Base-by-base conservation (phyloP, 2,329 filamentous ascomycete genomes). In the Cladosporium austrohemisphaericum region DNA sequence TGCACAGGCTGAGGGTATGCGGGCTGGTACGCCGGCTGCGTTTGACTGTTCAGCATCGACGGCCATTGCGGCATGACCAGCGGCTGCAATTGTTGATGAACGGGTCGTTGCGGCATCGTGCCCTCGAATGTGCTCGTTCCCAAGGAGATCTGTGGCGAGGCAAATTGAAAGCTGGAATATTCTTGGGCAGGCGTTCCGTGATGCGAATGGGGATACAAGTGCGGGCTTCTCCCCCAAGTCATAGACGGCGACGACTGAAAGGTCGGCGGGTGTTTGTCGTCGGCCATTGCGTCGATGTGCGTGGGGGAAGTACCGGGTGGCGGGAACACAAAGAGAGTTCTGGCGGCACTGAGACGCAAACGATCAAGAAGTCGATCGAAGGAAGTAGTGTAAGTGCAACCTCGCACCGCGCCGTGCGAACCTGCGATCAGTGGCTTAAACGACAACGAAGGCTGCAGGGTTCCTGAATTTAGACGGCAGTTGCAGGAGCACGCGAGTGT, bases 51-150 rank as follows among this genome's bases (percentile, higher is more conserved):
- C 65, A 92, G 73, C 78, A 90, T 85, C 66, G 87, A 92, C 6
- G 88, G 88, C 88, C 88, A 94, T 55, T 84, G 77, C 38, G 84
- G 83, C 73, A 87, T 86, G 59, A 88, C 83, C 56, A 91, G 72
- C 63, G 87, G 84, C 18, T 86, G 81, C 16, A 87, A 70, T 54
- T 80, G 79, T 52, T 72, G 73, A 52, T 74, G 74, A 25, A 74
- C 71, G 22, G 71, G 62, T 51, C 76, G 76, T 49, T 52, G 79
- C 73, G 54, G 79, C 76, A 58, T 77, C 77, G 57, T 80, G 41
- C 50, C 54, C 81, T 77, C 57, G 75, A 81, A 51, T 71, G 59
- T 56, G 44, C 57, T 69, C 25, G 74, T 67, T 51, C 84, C 80
- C 56, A 81, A 73, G 25, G 81, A 74, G 56, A 85, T 73, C 14